These are phyloP conservation scores for Tolypocladium inflatum DNA, from an alignment of 2,329 filamentous ascomycete species.

Conservation along the genomic window DNA sequence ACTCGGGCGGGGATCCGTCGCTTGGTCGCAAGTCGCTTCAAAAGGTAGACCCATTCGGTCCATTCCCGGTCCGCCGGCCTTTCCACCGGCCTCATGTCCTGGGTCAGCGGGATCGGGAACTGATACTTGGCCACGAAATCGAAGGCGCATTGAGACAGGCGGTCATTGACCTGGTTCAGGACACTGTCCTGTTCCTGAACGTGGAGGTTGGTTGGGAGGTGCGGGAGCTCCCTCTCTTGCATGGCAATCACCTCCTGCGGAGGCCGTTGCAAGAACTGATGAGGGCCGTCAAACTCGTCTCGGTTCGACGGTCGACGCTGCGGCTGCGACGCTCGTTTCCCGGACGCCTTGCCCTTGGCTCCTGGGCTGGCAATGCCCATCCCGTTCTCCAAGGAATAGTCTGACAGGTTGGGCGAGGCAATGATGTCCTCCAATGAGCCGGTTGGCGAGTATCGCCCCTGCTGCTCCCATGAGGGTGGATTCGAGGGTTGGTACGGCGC, in stretches of 20 bases:
- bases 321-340: slow-evolving; percentile 45
- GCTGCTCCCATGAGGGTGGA: slow-evolving; percentile 22
- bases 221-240: slow-evolving; percentile 72
- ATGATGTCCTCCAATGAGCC: slow-evolving; percentile 51
- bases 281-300: slow-evolving; percentile 83
- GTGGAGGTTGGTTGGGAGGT: slow-evolving; percentile 72
- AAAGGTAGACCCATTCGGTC: slow-evolving; percentile 85
- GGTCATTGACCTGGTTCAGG: slow-evolving; percentile 71
- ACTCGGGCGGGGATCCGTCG: slow-evolving; percentile 75
- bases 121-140: slow-evolving; percentile 89
- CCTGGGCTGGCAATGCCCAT: slow-evolving; percentile 28
- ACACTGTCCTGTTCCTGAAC: slow-evolving; percentile 80
- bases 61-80: slow-evolving; percentile 72
- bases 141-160: slow-evolving; percentile 76
- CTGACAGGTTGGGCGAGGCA: slow-evolving; percentile 49
- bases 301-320: slow-evolving; percentile 69
- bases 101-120: slow-evolving; percentile 76
- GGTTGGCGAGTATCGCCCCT: slow-evolving; percentile 44
- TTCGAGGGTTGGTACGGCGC: slow-evolving; percentile 30
- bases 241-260: slow-evolving; percentile 61
- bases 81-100: slow-evolving; percentile 71
- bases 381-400: slow-evolving; percentile 47
- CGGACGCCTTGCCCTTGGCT: slow-evolving; percentile 33
- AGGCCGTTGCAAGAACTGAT: slow-evolving; percentile 70
- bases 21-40: slow-evolving; percentile 80